Base-by-base conservation (phyloP, 2,329 filamentous ascomycete genomes). In the Xylaria sp. region DNA sequence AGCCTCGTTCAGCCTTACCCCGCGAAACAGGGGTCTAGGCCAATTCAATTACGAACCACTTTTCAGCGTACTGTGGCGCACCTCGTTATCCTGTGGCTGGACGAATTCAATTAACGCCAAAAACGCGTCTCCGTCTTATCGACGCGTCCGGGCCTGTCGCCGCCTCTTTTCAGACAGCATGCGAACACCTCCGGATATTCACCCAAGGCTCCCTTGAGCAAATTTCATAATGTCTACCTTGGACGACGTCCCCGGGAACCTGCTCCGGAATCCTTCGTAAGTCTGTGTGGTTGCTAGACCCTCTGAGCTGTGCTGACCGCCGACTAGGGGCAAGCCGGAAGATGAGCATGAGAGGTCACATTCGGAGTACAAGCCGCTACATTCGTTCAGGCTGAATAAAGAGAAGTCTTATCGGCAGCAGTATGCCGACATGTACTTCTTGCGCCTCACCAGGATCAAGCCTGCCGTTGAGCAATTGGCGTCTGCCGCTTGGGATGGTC, bases 341-440 rank as follows among this genome's bases (percentile, higher is more conserved):
- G 63, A 72, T 26, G 65, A 71, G 13, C 73, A 82, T 19, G 75
- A 83, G 44, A 86, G 88, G 51, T 76, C 72, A 43, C 63, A 78
- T 40, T 81, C 80, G 7, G 69, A 69, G 50, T 97, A 97, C 77
- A 87, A 85, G 52, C 86, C 93, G 0, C 80, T 95, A 22, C 76
- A 85, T 50, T 89, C 87, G 7, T 97, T 92, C 72, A 77, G 77
- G 44, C 83, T 97, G 8, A 82, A 89, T 20, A 87, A 82, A 66
- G 77, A 82, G 54, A 82, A 82, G 57, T 88, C 92, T 50, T 99
- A 97, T 72, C 81, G 92, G 71, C 94, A 97, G 72, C 94, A 99
- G 75, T 99, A 90, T 82, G 91, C 89, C 59, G 94, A 99, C 73
- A 93, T 97, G 85, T 99, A 99, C 80, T 99, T 97, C 70, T 72